Conservation (phyloP, 805 yeast species). For the Priceomyces fermenticarens region DNA sequence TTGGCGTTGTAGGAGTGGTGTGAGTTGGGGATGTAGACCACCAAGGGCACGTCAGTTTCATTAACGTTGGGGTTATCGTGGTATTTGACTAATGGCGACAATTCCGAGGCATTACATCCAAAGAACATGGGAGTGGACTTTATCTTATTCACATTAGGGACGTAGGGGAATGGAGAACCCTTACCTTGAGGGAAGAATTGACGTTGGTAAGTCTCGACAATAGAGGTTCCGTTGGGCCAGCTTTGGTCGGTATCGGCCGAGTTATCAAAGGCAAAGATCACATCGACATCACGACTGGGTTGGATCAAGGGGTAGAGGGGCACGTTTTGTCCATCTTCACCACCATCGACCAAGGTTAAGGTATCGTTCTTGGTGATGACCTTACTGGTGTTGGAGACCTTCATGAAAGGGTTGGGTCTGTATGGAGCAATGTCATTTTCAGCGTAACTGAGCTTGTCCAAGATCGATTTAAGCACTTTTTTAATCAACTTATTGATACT, state of each 20-base stretch:
- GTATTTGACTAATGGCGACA: conserved; percentile 46
- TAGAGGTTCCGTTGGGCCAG: conserved; percentile 45
- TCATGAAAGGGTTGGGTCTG: conserved; percentile 37
- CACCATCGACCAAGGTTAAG: conserved; percentile 40
- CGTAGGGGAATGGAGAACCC: conserved; percentile 72
- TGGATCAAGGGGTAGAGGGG: conserved; percentile 42
- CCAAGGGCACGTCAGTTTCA: conserved; percentile 50
- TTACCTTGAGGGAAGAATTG: conserved; percentile 44
- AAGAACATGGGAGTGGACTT: conserved; percentile 67
- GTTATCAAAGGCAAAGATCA: conserved; percentile 41
- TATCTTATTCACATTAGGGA: conserved; percentile 60
- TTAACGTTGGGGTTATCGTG: conserved; percentile 17
- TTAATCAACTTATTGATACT: conserved; percentile 21
- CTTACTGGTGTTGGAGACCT: conserved; percentile 7
- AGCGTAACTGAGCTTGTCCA: conserved; percentile 18
- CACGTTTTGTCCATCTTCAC: conserved; percentile 41
- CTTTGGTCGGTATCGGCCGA: conserved; percentile 34
- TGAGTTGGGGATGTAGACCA: conserved; percentile 72
- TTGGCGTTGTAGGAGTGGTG: conserved; percentile 66
- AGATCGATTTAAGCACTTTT: conserved; percentile 20
- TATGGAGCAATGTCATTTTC: conserved; percentile 39
- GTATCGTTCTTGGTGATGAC: conserved; percentile 23
- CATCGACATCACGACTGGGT: conserved; percentile 32
- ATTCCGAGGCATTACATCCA: conserved; percentile 70
- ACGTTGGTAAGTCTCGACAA: conserved; percentile 31